phyloP scores from a whole-genome alignment of 352 stramenopile species.

The Pythium vanterpoolii region DNA sequence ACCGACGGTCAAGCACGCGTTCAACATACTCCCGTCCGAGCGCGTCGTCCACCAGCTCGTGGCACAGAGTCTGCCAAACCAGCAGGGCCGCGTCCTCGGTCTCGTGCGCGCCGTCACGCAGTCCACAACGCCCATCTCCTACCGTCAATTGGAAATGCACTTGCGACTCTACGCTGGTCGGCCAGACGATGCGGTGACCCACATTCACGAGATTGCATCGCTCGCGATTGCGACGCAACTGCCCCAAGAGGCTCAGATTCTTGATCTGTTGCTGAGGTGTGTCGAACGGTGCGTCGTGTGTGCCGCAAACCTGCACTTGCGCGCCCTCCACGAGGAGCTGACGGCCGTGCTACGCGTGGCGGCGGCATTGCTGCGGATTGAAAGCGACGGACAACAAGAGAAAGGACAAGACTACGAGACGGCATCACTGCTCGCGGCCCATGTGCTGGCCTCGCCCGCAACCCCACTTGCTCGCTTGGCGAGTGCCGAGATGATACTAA shows the following conservation, averaged over 20 bases:
- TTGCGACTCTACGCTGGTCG: constrained; percentile 62
- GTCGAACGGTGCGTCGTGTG: constrained; percentile 59
- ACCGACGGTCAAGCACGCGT: constrained; percentile 44
- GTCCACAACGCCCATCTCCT: constrained; percentile 64
- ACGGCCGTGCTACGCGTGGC: constrained; percentile 29
- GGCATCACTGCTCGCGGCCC: not conserved
- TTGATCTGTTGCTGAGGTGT: constrained; percentile 33
- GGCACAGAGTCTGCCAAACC: constrained; percentile 60
- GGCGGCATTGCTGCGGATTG: not conserved
- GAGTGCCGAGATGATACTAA: constrained; percentile 20
- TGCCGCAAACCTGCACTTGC: constrained; percentile 52
- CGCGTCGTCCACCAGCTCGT: constrained; percentile 49
- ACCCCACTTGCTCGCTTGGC: constrained; percentile 23
- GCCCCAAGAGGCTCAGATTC: constrained; percentile 45
- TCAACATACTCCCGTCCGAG: constrained; percentile 56
- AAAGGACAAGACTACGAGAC: not conserved
- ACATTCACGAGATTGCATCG: constrained; percentile 59
- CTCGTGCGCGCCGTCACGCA: constrained; percentile 44
- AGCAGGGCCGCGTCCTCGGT: constrained; percentile 56
- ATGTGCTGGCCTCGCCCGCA: constrained; percentile 10
- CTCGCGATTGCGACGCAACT: constrained; percentile 38
- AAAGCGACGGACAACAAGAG: not conserved
- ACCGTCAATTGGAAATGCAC: constrained; percentile 73
- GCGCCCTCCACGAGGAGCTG: constrained; percentile 46
- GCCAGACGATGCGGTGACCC: constrained; percentile 58